Base-by-base conservation (phyloP, 805 yeast genomes). In the Sugiyamaella boreocaroliniensis region DNA sequence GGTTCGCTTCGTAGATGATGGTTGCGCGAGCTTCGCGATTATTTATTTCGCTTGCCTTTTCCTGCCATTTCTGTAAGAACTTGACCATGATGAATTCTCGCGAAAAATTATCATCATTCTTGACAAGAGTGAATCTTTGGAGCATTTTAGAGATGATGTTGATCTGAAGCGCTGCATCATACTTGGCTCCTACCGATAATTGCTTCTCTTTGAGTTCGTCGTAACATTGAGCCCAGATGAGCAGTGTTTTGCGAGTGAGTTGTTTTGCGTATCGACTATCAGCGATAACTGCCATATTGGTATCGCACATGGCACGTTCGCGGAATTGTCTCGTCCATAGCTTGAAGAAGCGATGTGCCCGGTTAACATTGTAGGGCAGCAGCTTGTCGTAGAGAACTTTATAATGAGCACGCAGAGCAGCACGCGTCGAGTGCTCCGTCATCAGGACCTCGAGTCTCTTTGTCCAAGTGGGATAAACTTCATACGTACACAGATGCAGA, bases 401-500 rank as follows among this genome's bases (percentile, higher is more conserved):
- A 4, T 40, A 14, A 8, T 22, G 42, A 7, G 18, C 14, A 11
- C 47, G 37, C 9, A 32, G 22, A 18, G 29, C 19, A 16, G 15
- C 49, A 11, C 15, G 47, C 9, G 18, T 49, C 5, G 58, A 53
- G 42, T 48, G 46, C 15, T 56, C 60, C 11, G 29, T 15, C 11
- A 58, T n/a, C 37, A 50, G 50, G 37, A 41, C 53, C 2, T 49
- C 50, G 20, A 59, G 43, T 8, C 63, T 52, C 19, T 43, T 49
- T 7, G 42, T 43, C 63, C 63, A 59, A 1, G 57, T 55, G 3
- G 37, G 37, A n/a, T 37, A 29, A 11, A 52, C 43, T 8, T 46
- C 29, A 37, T 55, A 58, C 9, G 43, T 49, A 15, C 57, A 53
- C n/a, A 59, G 53, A 32, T 49, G 51, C 19, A 56, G 45, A 29